Percentiles rank a stretch among this genome's conserved stretches.
Evolutionary conservation across 23 red algal species (phyloP).

Genomic region (Cyanidiococcus yangmingshanensis): DNA sequence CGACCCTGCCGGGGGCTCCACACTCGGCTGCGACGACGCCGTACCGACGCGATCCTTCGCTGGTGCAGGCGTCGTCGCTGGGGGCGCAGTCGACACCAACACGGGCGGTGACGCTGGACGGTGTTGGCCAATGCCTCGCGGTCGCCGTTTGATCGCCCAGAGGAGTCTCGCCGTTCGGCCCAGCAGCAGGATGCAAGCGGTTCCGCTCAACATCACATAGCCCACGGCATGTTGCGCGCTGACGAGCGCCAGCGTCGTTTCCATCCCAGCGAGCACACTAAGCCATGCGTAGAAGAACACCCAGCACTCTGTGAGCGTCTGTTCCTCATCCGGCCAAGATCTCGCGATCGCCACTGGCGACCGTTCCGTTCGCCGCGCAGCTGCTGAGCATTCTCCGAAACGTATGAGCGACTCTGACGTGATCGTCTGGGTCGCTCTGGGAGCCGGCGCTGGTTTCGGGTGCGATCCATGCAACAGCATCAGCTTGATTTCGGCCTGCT

Average conservation of each 20-base stretch:
- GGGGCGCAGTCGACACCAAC: background rate
- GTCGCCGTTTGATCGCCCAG: background rate
- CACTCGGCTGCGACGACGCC: background rate
- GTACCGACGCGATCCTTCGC: background rate
- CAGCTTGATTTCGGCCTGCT: background rate
- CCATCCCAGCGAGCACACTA: background rate
- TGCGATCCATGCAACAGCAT: background rate
- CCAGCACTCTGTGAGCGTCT: background rate
- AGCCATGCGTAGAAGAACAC: background rate
- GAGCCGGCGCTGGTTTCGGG: background rate
- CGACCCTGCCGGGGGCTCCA: background rate
- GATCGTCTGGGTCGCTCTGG: background rate
- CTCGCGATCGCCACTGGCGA: background rate
- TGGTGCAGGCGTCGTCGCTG: background rate
- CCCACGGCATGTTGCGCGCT: background rate
- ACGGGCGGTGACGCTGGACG: background rate
- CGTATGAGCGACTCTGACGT: background rate
- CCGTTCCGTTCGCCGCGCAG: background rate
- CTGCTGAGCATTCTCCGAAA: background rate
- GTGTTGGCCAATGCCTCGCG: background rate
- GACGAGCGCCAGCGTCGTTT: background rate
- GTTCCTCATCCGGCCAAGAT: background rate
- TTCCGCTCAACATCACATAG: background rate
- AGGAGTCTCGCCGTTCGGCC: background rate
- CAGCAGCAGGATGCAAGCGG: background rate